Conservation (phyloP, 371 early-diverging fungal genomes). For the Circinella minor region DNA sequence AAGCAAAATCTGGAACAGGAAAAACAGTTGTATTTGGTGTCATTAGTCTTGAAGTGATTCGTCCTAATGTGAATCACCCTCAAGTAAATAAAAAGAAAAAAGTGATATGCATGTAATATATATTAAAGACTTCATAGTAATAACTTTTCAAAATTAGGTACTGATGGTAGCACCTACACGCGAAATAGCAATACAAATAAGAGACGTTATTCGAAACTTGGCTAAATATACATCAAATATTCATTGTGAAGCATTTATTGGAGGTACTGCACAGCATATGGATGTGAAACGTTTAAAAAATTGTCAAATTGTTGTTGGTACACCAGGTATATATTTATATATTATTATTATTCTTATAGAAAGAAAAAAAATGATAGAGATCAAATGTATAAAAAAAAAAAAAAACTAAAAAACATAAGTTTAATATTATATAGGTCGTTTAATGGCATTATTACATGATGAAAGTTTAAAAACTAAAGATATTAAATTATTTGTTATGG, state of each 20-base stretch:
- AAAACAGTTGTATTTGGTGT: conserved; percentile 97
- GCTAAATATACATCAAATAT: conserved; percentile 58
- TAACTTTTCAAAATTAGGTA: conserved; percentile 42
- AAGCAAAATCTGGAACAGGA: conserved; percentile 97
- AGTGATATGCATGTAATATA: too few species aligned
- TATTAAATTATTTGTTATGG: conserved; percentile 87
- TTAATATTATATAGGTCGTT: conserved; percentile 53
- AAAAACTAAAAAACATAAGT: too few species aligned
- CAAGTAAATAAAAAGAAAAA: conserved; percentile 29
- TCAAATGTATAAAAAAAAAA: background rate
- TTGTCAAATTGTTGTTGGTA: conserved; percentile 87
- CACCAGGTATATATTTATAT: conserved; percentile 68
- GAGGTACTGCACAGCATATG: conserved; percentile 77
- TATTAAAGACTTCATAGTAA: too few species aligned
- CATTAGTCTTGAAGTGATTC: conserved; percentile 80
- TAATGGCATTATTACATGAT: conserved; percentile 78
- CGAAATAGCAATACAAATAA: conserved; percentile 92
- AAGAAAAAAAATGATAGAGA: background rate
- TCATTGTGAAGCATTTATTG: conserved; percentile 83
- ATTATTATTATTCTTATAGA: too few species aligned
- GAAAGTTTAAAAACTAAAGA: conserved; percentile 63
- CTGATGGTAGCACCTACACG: conserved; percentile 91
- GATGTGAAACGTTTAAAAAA: conserved; percentile 70
- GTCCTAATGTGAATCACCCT: conserved; percentile 32
- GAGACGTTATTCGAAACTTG: conserved; percentile 66